A percentile compares a stretch with the other conserved stretches of the same genome.
These are phyloP conservation scores for Cryptococcus sp. DNA, from an alignment of 1,284 basidiomycete genomes.

Conservation along the genomic window DNA sequence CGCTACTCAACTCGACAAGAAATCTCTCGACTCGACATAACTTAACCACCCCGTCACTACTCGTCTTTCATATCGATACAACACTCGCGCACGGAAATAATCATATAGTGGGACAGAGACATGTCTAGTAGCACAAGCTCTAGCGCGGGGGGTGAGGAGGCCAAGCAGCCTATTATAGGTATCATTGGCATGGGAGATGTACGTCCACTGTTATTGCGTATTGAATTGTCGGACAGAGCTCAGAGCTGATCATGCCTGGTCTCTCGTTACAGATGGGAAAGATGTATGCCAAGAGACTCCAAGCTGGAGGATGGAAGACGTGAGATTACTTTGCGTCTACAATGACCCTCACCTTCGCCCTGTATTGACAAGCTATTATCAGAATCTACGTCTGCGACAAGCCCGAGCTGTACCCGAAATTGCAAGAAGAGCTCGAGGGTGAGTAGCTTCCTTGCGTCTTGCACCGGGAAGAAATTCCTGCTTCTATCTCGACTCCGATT, in stretches of 20 bases:
- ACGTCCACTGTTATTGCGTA: slow-evolving; percentile 13
- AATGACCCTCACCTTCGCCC: background rate
- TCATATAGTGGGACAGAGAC: no score
- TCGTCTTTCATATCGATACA: no score
- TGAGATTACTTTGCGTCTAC: slow-evolving; percentile 49
- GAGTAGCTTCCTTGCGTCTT: background rate
- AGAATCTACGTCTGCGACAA: slow-evolving; percentile 92
- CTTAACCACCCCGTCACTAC: no score
- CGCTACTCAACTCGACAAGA: no score
- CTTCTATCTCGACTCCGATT: background rate
- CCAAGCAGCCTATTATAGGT: slow-evolving; percentile 70
- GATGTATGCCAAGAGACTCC: slow-evolving; percentile 82
- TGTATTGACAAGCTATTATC: background rate
- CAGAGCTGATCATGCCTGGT: no score
- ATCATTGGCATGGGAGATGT: slow-evolving; percentile 81
- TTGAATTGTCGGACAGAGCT: no score
- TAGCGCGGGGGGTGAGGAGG: background rate
- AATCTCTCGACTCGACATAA: no score
- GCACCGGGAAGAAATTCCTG: background rate
- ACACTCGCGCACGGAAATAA: no score
- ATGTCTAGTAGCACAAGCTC: no score
- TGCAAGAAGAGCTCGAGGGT: slow-evolving; percentile 69
- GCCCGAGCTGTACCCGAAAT: slow-evolving; percentile 70
- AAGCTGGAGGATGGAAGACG: slow-evolving; percentile 81
- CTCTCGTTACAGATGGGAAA: slow-evolving; percentile 70